Conservation (phyloP, 208 protist species). For the Trypanosomatidae sp. region DNA sequence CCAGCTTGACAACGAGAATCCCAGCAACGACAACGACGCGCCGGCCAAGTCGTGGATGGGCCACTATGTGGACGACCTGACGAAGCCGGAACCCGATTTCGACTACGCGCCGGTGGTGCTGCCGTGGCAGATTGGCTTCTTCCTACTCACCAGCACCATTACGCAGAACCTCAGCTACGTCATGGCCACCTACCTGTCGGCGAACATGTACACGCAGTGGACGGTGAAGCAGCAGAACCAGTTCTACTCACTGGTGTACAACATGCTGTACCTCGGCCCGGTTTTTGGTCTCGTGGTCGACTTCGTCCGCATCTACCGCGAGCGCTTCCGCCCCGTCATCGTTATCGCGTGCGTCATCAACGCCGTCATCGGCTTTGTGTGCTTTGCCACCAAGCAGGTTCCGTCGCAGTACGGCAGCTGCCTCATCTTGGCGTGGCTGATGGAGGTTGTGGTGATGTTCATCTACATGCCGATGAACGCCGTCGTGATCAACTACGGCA, state of each 20-base stretch:
- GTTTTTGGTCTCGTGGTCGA: slow-evolving; percentile 34
- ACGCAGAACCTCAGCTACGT: slow-evolving; percentile 34
- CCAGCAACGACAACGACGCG: background rate
- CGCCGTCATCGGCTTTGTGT: slow-evolving; percentile 27
- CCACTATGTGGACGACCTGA: slow-evolving; percentile 14
- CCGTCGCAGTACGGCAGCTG: background rate
- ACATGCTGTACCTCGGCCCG: slow-evolving; percentile 32
- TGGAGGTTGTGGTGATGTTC: slow-evolving; percentile 34
- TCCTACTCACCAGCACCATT: slow-evolving; percentile 31
- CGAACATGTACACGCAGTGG: slow-evolving; percentile 10
- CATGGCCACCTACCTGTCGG: background rate
- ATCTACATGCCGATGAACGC: slow-evolving; percentile 41
- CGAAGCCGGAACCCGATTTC: slow-evolving; percentile 1
- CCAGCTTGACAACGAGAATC: too few species aligned
- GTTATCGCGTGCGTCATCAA: slow-evolving; percentile 29
- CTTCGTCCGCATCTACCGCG: slow-evolving; percentile 21
- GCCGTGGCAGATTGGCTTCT: slow-evolving; percentile 34
- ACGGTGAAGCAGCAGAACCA: slow-evolving; percentile 12
- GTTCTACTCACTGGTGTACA: slow-evolving; percentile 22
- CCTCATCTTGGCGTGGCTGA: slow-evolving; percentile 21
- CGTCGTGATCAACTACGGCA: slow-evolving; percentile 31
- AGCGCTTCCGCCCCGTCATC: slow-evolving; percentile 35
- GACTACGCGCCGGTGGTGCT: slow-evolving; percentile 20
- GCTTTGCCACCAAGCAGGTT: slow-evolving; percentile 9
- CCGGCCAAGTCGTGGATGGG: slow-evolving; percentile 12